Evolutionary conservation across 31 red algal genomes (phyloP).

Genomic region (Porphyra umbilicalis): DNA sequence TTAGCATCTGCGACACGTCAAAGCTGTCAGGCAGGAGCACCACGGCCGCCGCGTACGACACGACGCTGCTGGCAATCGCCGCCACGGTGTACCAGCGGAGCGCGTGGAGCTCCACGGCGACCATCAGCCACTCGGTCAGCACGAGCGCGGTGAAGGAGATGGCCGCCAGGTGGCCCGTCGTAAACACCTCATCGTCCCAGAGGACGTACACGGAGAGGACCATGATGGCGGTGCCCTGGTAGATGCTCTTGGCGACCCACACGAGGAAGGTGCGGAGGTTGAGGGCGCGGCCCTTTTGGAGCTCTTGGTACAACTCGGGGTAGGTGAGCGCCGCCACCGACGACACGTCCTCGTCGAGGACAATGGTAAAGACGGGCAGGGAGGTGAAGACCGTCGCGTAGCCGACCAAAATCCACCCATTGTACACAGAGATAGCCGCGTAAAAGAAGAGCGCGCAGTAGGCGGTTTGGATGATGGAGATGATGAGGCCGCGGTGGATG

Average conservation of each 20-base stretch:
- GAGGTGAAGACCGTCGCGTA: conserved; percentile 96
- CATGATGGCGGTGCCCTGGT: conserved; percentile 96
- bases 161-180: conserved; percentile 63
- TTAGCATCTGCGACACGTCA: conserved; percentile 61
- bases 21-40: conserved; percentile 72
- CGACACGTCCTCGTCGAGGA: conserved; percentile 87
- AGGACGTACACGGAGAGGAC: conserved; percentile 90
- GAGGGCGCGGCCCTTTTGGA: conserved; percentile 84
- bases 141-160: conserved; percentile 94
- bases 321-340: conserved; percentile 79
- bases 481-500: conserved; percentile 92
- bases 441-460: conserved; percentile 94
- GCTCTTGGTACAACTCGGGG: conserved; percentile 90
- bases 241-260: conserved; percentile 93
- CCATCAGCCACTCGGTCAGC: conserved; percentile 88
- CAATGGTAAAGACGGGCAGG: conserved; percentile 89
- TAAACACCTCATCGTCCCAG: conserved; percentile 93
- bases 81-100: conserved; percentile 87
- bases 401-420: conserved; percentile 88
- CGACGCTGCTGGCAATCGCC: conserved; percentile 64
- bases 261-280: conserved; percentile 89
- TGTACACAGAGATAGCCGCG: conserved; percentile 86
- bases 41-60: conserved; percentile 67
- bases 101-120: conserved; percentile 81
- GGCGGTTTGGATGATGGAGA: conserved; percentile 90